phyloP scores from a whole-genome alignment of 2,329 filamentous ascomycete genomes.

The Penicillium sp. region DNA sequence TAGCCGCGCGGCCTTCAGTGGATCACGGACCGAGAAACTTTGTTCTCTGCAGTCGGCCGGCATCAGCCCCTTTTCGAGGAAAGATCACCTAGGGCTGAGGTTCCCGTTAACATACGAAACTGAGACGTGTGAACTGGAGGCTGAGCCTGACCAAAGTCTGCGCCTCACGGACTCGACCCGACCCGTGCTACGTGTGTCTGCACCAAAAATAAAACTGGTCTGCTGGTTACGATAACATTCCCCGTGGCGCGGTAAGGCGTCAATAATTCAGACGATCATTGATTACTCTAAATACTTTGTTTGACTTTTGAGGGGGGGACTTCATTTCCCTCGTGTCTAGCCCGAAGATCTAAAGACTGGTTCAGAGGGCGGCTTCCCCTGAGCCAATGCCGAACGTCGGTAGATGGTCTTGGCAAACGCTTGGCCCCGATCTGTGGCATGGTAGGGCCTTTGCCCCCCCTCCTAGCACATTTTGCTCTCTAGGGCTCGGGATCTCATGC shows the following conservation, averaged over 20 bases:
- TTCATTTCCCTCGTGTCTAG: not conserved
- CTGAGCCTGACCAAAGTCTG: slow-evolving; percentile 12
- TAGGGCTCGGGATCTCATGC: not conserved
- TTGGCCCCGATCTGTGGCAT: not conserved
- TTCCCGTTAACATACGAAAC: not conserved
- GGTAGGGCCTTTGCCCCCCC: not conserved
- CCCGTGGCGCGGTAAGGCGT: not conserved
- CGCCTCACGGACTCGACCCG: slow-evolving; percentile 4
- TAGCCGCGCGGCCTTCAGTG: slow-evolving; percentile 11
- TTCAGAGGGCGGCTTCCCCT: not conserved
- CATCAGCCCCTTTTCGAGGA: slow-evolving; percentile 2
- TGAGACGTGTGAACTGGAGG: slow-evolving; percentile 6
- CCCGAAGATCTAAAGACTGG: not conserved
- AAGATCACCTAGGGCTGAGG: slow-evolving; percentile 17
- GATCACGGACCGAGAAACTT: slow-evolving; percentile 14
- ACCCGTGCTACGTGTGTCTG: not conserved
- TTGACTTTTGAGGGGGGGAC: not conserved
- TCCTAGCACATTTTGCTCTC: not conserved
- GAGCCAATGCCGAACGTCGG: slow-evolving; percentile 1
- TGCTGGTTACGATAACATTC: not conserved
- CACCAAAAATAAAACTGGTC: not conserved
- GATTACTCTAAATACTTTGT: not conserved
- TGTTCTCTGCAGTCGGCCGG: not conserved
- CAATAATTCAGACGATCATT: not conserved
- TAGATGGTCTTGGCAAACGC: not conserved